Evolutionary conservation across 2,329 filamentous ascomycete genomes (phyloP).

Genomic region (Ceratocystiopsis sp.): DNA sequence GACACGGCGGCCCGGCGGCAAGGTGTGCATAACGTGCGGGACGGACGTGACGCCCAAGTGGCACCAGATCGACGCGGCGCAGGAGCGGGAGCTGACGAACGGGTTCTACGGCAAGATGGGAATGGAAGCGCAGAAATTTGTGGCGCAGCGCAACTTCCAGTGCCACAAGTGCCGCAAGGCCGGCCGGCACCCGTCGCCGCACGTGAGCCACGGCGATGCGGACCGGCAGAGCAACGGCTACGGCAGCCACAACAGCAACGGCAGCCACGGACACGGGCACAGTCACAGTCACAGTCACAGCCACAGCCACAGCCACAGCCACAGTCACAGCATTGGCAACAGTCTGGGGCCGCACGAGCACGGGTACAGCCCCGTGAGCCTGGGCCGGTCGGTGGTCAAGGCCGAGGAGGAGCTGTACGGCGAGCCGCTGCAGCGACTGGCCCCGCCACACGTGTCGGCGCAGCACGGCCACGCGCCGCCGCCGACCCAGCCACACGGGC

Average conservation of each 20-base stretch:
- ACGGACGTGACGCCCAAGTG: constrained; percentile 60
- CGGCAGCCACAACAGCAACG: background rate
- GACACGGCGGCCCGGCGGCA: constrained; percentile 25
- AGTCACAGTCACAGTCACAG: constrained; percentile 1
- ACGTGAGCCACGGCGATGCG: constrained; percentile 6
- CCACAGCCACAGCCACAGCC: constrained; percentile 6
- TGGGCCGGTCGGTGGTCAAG: constrained; percentile 4
- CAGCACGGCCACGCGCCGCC: background rate
- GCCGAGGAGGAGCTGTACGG: constrained; percentile 7
- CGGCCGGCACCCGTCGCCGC: constrained; percentile 26
- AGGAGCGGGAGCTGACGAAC: constrained; percentile 34
- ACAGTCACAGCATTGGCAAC: background rate
- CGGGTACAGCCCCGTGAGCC: background rate
- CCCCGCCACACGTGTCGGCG: background rate
- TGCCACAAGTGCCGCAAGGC: constrained; percentile 58
- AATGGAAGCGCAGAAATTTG: constrained; percentile 40
- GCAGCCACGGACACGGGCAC: constrained; percentile 12
- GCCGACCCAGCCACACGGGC: background rate
- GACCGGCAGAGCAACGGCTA: background rate
- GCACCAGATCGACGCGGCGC: constrained; percentile 41
- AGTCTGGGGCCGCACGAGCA: constrained; percentile 6
- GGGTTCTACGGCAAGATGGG: constrained; percentile 33
- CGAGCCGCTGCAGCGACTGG: constrained; percentile 3
- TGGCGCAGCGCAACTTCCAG: constrained; percentile 45
- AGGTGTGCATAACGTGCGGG: constrained; percentile 45